A percentile compares a stretch with the other conserved stretches of the same genome.
phyloP scores from a whole-genome alignment of 306 rosid genomes.

The Oemleria cerasiformis region DNA sequence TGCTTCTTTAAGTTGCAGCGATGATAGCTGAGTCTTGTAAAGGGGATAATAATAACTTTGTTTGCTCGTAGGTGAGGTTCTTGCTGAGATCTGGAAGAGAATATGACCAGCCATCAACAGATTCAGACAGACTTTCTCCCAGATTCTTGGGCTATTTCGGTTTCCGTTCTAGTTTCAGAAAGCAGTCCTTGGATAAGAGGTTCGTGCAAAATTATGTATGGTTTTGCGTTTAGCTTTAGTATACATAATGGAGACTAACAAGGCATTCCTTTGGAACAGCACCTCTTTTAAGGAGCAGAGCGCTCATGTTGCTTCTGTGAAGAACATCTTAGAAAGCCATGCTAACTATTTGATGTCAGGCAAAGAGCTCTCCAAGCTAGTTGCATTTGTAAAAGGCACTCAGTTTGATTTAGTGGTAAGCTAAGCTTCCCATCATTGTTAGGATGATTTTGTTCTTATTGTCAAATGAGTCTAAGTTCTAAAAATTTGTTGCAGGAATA shows the following conservation, averaged over 20 bases:
- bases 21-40: slow-evolving; percentile 10
- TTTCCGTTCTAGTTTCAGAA: slow-evolving; percentile 63
- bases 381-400: slow-evolving; percentile 95
- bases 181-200: slow-evolving; percentile 75
- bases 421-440: slow-evolving; percentile 12
- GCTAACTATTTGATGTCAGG: slow-evolving; percentile 94
- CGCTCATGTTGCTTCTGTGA: slow-evolving; percentile 80
- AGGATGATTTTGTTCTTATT: slow-evolving; percentile 3
- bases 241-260: slow-evolving; percentile 24
- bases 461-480: slow-evolving; percentile 20
- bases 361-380: slow-evolving; percentile 96
- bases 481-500: slow-evolving; percentile 61
- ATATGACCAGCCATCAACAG: slow-evolving; percentile 63
- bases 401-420: slow-evolving; percentile 96
- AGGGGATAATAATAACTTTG: slow-evolving; percentile 20
- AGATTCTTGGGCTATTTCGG: slow-evolving; percentile 89
- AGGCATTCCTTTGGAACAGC: slow-evolving; percentile 40
- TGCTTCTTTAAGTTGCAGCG: slow-evolving; percentile 7
- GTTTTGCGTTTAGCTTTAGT: slow-evolving; percentile 17
- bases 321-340: slow-evolving; percentile 87
- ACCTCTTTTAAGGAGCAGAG: slow-evolving; percentile 82
- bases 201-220: slow-evolving; percentile 25
- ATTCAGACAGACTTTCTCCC: slow-evolving; percentile 72
- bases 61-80: slow-evolving; percentile 79
- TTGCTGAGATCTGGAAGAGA: slow-evolving; percentile 96